Evolutionary conservation across 2,329 filamentous ascomycete genomes (phyloP), one percentile per base, ranked within the genome.

Genomic region (Ilyonectria sp.): DNA sequence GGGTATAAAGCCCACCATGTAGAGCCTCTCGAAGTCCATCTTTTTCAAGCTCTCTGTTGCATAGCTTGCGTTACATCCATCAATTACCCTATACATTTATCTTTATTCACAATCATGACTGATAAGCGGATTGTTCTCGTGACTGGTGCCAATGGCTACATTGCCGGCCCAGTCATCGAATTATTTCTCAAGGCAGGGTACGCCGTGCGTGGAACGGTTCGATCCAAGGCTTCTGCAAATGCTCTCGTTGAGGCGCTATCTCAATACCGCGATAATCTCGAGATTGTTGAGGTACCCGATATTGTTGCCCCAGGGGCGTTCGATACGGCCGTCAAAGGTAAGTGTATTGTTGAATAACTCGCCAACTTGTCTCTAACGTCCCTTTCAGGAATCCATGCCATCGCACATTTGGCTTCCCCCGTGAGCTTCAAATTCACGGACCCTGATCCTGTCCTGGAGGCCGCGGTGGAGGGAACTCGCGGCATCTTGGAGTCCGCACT

Each of bases 141-240:
- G 19, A 82, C 81, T 0, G 81, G 81, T 31, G 79, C 81, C 60
- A 82, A 82, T 58, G 81, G 81, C 60, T 83, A 81, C 71, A 81
- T 83, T 46, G 80, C 77, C 19, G 77, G 75, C 13, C 73, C 77
- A n/a, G 77, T 81, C 15, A 78, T 81, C 23, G 74, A 79, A 21
- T 75, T 77, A 17, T 77, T 83, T 21, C 79, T 83, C 6, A 61
- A 77, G 19, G 76, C 76, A 13, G 81, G 81, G 2, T 83, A 82
- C 60, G 74, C 73, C 1, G 79, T 83, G n/a, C 77, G 81, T 2
- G 81, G 80, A 56, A 81, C 78, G 1, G 80, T 79, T 4, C 79
- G 82, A 2, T 80, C 80, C 2, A 74, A 55, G 17, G n/a, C 65
- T 17, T 75, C 74, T 2, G 71, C 69, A 23, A 65, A 74, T 1